Evolutionary conservation across 768 basidiomycete species (phyloP).

Genomic region (Suillus weaverae): DNA sequence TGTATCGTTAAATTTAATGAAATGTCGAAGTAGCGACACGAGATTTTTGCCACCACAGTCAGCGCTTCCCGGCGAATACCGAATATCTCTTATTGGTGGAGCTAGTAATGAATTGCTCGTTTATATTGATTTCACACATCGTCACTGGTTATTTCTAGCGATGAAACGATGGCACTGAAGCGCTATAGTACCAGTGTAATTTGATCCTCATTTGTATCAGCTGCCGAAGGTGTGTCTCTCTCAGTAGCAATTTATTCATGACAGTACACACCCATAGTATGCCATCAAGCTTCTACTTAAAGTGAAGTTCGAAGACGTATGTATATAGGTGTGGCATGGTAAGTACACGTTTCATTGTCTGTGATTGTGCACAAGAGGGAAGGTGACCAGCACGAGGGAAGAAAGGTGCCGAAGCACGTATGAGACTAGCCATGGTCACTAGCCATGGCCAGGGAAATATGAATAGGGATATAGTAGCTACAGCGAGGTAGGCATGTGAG

Average conservation of each 20-base stretch:
- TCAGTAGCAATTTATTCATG: background rate
- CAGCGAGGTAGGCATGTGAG: background rate
- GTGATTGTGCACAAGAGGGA: background rate
- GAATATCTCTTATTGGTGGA: background rate
- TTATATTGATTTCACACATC: no score
- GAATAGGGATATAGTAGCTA: background rate
- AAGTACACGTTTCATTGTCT: background rate
- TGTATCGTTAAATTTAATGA: background rate
- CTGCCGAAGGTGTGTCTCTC: background rate
- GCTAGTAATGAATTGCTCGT: no score
- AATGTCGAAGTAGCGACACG: background rate
- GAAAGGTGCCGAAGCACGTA: background rate
- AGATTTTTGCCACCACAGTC: background rate
- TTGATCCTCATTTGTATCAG: background rate
- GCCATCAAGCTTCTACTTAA: background rate
- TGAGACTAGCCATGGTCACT: background rate
- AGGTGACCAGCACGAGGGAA: background rate
- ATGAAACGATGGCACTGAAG: no score
- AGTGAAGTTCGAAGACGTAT: background rate
- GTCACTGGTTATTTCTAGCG: no score
- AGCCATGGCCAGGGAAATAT: background rate
- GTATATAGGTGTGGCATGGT: background rate
- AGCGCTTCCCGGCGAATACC: background rate
- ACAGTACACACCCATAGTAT: background rate
- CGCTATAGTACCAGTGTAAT: background rate